phyloP scores from a whole-genome alignment of 805 yeast species.

The Candida khao-thaluensis region DNA sequence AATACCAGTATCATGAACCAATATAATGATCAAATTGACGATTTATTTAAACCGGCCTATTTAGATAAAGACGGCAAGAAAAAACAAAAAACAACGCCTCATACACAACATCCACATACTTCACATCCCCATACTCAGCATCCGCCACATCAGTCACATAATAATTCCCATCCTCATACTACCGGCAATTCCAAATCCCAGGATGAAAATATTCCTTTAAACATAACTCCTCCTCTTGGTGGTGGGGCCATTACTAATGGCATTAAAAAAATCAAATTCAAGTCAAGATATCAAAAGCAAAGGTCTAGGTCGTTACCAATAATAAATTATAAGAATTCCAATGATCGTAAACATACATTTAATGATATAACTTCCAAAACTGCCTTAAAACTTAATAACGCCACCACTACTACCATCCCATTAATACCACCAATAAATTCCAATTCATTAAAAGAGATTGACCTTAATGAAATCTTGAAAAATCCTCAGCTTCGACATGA shows the following conservation, averaged over 20 bases:
- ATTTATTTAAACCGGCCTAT: conserved; percentile 16
- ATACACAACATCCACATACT: conserved; percentile 8
- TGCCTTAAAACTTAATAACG: conserved; percentile 11
- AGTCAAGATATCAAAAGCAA: conserved; percentile 20
- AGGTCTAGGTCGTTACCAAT: conserved; percentile 43
- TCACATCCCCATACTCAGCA: too few species aligned
- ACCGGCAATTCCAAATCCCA: neutral
- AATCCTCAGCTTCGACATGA: conserved; percentile 94
- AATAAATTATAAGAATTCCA: conserved; percentile 26
- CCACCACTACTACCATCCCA: conserved; percentile 27
- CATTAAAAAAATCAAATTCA: conserved; percentile 26
- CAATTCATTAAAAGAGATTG: conserved; percentile 80
- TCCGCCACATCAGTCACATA: neutral
- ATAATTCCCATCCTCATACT: conserved; percentile 3
- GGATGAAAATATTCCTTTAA: neutral
- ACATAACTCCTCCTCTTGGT: neutral
- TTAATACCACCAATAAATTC: conserved; percentile 80
- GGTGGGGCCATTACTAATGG: neutral
- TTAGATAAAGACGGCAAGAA: conserved; percentile 12
- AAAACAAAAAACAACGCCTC: conserved; percentile 1
- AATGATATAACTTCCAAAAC: conserved; percentile 2
- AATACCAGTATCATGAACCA: conserved; percentile 6
- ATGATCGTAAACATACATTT: conserved; percentile 9
- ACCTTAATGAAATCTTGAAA: conserved; percentile 80
- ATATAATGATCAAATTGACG: conserved; percentile 12